phyloP scores from a whole-genome alignment of 352 stramenopile species.

The Pythium scleroteichum region DNA sequence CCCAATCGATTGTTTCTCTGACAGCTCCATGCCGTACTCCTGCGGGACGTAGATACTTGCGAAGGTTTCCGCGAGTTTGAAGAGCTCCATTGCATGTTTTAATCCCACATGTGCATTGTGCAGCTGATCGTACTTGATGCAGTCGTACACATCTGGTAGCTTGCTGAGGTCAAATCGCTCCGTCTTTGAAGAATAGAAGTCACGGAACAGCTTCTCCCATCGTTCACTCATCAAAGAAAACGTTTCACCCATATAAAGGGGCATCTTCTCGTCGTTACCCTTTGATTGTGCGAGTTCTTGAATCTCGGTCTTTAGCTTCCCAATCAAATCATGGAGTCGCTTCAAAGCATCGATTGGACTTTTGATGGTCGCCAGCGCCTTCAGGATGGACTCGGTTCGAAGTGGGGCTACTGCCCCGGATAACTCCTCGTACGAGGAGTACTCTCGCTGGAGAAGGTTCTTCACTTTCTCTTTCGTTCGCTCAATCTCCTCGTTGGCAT shows the following conservation, averaged over 20 bases:
- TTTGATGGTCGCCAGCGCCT: constrained; percentile 75
- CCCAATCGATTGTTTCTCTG: constrained; percentile 95
- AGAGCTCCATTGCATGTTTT: constrained; percentile 90
- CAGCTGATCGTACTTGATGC: constrained; percentile 97
- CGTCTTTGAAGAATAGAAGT: constrained; percentile 93
- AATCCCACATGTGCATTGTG: constrained; percentile 95
- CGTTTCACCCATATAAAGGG: constrained; percentile 97
- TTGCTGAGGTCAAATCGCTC: constrained; percentile 94
- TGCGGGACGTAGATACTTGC: constrained; percentile 98
- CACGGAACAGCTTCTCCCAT: constrained; percentile 94
- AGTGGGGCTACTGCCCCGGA: constrained; percentile 64
- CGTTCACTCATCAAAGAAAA: constrained; percentile 91
- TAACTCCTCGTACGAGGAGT: constrained; percentile 64
- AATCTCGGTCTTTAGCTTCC: constrained; percentile 76
- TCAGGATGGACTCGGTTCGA: constrained; percentile 75
- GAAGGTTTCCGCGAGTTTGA: constrained; percentile 94
- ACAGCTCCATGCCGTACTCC: constrained; percentile 91
- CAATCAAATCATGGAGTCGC: constrained; percentile 75
- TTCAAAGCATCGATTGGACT: constrained; percentile 78
- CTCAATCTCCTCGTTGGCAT: constrained; percentile 93
- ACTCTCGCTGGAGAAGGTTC: constrained; percentile 87
- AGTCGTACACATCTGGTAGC: constrained; percentile 98
- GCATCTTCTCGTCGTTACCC: constrained; percentile 80
- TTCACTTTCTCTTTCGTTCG: constrained; percentile 88
- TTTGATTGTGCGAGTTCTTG: constrained; percentile 70